phyloP scores from a whole-genome alignment of 176 grass and related monocot species.

The Dendrocalamus sinicus region DNA sequence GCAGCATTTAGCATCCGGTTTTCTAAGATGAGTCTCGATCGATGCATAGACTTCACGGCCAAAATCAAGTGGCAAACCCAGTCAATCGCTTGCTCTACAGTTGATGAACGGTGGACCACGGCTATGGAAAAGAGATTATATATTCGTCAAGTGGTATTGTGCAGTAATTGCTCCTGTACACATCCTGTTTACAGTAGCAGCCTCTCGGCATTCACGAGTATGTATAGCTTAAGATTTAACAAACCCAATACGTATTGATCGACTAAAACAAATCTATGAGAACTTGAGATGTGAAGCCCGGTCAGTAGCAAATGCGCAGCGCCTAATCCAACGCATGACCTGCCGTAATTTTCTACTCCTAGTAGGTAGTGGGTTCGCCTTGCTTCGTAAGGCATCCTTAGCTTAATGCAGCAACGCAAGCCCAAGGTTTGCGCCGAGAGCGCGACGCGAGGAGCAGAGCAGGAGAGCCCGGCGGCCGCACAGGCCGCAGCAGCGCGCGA shows the following conservation, averaged over 20 bases:
- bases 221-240: not conserved
- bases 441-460: conserved; percentile 19
- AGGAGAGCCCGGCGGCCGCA: not conserved
- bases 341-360: not conserved
- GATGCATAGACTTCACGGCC: too few species aligned
- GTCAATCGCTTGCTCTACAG: too few species aligned
- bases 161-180: not conserved
- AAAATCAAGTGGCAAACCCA: too few species aligned
- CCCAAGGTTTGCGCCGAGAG: conserved; percentile 33
- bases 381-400: not conserved
- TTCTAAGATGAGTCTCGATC: too few species aligned
- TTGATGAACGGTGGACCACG: too few species aligned
- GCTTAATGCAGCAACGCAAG: conserved; percentile 50
- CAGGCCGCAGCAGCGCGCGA: not conserved
- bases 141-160: too few species aligned
- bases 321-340: not conserved
- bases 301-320: not conserved
- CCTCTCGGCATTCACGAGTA: not conserved
- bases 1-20: too few species aligned
- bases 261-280: conserved; percentile 35
- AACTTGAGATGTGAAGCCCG: not conserved
- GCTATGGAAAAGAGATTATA: too few species aligned
- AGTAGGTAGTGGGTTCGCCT: not conserved
- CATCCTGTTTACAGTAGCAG: not conserved
- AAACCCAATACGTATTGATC: conserved; percentile 30